A percentile compares a stretch with the other conserved stretches of the same genome.
Conservation (phyloP, 176 grass and related monocot species). For the Aegilops tauschii region DNA sequence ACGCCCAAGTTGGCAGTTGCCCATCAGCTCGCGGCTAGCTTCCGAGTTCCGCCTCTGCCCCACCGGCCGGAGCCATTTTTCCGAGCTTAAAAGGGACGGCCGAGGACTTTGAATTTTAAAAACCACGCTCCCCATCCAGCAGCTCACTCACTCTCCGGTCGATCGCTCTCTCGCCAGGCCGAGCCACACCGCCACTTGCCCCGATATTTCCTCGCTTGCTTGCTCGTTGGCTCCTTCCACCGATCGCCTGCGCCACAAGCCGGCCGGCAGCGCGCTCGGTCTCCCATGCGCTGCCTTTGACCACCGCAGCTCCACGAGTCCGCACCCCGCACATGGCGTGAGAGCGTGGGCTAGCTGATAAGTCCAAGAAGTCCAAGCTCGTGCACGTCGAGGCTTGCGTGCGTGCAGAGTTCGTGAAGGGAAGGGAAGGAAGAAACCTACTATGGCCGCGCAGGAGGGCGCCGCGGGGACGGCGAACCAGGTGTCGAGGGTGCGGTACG, state of each 20-base stretch:
- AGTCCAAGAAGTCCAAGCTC: background rate
- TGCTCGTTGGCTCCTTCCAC: background rate
- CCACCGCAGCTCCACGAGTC: background rate
- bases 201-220: constrained; percentile 5
- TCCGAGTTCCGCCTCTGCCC: background rate
- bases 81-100: constrained; percentile 31
- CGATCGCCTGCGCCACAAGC: background rate
- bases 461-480: constrained; percentile 12
- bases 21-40: background rate
- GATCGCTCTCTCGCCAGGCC: constrained; percentile 15
- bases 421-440: background rate
- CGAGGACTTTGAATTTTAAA: constrained; percentile 29
- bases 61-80: background rate
- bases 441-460: constrained; percentile 51
- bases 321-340: background rate
- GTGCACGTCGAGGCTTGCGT: background rate
- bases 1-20: background rate
- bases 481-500: constrained; percentile 43
- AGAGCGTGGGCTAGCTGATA: background rate
- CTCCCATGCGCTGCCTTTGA: background rate
- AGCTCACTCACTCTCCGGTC: background rate
- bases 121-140: background rate
- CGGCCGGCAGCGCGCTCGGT: background rate
- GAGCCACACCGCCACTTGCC: constrained; percentile 12
- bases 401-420: background rate